Percentiles rank a stretch among this genome's conserved stretches.
Evolutionary conservation across 1,284 basidiomycete genomes (phyloP).

Genomic region (Gomphus bonarii): DNA sequence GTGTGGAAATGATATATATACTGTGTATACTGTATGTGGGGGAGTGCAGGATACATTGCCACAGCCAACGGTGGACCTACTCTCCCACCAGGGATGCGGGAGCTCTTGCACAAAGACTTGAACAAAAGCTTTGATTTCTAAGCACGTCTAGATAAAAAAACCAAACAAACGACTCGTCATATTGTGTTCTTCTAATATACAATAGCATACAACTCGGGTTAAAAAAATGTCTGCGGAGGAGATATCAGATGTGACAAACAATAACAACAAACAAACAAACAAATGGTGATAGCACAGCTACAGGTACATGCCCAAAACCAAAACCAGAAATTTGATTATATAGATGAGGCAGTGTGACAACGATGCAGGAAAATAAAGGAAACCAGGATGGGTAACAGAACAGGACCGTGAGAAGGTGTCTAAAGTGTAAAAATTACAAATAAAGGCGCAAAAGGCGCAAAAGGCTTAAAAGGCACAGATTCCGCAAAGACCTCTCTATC

Average conservation of each 20-base stretch:
- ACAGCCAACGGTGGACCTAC: conserved; percentile 43
- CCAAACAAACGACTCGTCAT: background rate
- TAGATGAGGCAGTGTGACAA: background rate
- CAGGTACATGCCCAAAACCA: background rate
- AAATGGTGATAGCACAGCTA: background rate
- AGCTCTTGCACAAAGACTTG: conserved; percentile 75
- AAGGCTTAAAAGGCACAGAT: background rate
- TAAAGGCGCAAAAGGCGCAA: background rate
- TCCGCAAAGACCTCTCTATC: background rate
- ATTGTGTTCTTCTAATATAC: background rate
- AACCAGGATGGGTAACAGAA: background rate
- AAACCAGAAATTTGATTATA: background rate
- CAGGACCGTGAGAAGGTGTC: background rate
- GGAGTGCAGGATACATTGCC: conserved; percentile 47
- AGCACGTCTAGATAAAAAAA: background rate
- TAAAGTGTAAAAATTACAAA: background rate
- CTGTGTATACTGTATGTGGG: conserved; percentile 6
- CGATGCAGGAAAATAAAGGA: background rate
- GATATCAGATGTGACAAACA: background rate
- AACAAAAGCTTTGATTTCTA: conserved; percentile 80
- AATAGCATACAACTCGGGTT: background rate
- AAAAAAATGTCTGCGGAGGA: background rate
- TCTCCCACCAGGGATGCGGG: conserved; percentile 85
- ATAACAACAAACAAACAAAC: background rate
- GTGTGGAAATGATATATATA: no score